phyloP scores from a whole-genome alignment of 2,329 filamentous ascomycete genomes.

The Fusarium sp. region DNA sequence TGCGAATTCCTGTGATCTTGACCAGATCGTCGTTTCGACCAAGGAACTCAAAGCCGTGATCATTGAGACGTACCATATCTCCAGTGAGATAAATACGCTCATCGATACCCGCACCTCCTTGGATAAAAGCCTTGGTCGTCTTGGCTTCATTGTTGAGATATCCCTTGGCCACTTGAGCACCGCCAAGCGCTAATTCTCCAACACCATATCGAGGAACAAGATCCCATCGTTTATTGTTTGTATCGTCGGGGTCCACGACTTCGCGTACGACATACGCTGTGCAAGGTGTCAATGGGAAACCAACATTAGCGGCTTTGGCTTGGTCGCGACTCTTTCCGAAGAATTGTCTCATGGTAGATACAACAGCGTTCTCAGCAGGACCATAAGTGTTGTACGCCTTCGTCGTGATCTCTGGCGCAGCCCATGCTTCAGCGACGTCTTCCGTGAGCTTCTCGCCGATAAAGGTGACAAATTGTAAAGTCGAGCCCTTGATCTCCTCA shows the following conservation, averaged over 20 bases:
- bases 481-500: slow-evolving; percentile 26
- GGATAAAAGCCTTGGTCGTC: slow-evolving; percentile 27
- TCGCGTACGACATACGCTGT: slow-evolving; percentile 32
- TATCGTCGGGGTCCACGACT: slow-evolving; percentile 1
- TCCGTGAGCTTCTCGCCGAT: slow-evolving; percentile 32
- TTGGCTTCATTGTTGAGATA: slow-evolving; percentile 32
- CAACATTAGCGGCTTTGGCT: slow-evolving; percentile 31
- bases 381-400: slow-evolving; percentile 33
- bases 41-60: slow-evolving; percentile 34
- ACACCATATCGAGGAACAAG: slow-evolving; percentile 34
- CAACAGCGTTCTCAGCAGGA: slow-evolving; percentile 25
- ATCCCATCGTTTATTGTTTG: slow-evolving; percentile 22
- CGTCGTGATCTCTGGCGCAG: slow-evolving; percentile 17
- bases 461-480: slow-evolving; percentile 25
- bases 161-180: slow-evolving; percentile 30
- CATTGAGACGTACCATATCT: slow-evolving; percentile 32
- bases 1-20: slow-evolving; percentile 31
- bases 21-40: slow-evolving; percentile 33
- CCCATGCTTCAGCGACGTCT: slow-evolving; percentile 33
- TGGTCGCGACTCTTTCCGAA: slow-evolving; percentile 22
- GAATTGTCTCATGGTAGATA: slow-evolving; percentile 31
- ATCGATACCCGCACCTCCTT: slow-evolving; percentile 22
- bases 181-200: slow-evolving; percentile 23
- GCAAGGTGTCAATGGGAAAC: slow-evolving; percentile 23
- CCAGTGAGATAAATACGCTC: slow-evolving; percentile 34